A percentile compares a stretch with the other conserved stretches of the same genome.
Evolutionary conservation across 441 rosid species (phyloP).

Genomic region (Adansonia rubrostipa): DNA sequence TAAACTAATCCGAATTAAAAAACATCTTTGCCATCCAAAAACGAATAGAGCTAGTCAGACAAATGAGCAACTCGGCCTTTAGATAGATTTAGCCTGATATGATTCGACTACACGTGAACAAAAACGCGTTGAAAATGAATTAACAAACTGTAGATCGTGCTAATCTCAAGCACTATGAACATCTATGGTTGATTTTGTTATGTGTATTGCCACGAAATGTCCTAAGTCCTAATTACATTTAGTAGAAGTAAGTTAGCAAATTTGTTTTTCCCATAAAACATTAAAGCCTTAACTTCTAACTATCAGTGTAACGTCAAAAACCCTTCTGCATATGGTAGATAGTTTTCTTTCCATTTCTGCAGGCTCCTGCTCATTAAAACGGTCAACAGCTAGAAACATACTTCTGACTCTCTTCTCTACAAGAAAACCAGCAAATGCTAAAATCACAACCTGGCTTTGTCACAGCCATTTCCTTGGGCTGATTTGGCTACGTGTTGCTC

Average conservation of each 20-base stretch:
- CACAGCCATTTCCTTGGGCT: neutral
- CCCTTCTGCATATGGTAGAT: neutral
- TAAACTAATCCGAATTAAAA: no score
- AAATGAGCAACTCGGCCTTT: no score
- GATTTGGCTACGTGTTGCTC: neutral
- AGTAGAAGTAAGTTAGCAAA: neutral
- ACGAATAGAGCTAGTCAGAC: no score
- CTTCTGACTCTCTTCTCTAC: neutral
- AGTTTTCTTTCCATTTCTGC: constrained; percentile 13
- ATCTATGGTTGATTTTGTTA: no score
- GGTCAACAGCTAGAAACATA: neutral
- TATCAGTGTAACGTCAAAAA: neutral
- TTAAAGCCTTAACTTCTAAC: neutral
- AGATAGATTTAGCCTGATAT: no score
- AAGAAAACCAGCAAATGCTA: neutral
- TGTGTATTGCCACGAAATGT: neutral
- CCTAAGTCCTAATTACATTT: neutral
- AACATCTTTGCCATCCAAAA: no score
- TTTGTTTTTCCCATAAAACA: neutral
- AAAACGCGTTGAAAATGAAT: no score
- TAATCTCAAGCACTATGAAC: no score
- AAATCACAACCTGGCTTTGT: neutral
- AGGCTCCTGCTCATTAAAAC: neutral
- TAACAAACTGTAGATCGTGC: no score
- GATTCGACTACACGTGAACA: no score